Percentiles rank a stretch among this genome's conserved stretches.
phyloP scores from a whole-genome alignment of 805 yeast genomes.

The Barnettozyma sp. region DNA sequence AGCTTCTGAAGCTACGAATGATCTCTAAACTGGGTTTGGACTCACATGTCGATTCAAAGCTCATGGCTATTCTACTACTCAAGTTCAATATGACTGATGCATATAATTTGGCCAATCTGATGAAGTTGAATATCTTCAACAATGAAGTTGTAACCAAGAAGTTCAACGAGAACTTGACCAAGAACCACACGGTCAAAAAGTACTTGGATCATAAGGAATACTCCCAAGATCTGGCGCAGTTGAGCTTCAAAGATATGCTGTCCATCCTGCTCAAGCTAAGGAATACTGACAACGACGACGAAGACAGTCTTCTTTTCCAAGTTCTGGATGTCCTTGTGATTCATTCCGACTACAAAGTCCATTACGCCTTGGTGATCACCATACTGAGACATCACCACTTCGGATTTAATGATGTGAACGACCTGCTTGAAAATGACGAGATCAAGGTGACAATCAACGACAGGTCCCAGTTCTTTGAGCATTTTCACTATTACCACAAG shows the following conservation, averaged over 20 bases:
- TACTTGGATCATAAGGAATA: slow-evolving; percentile 10
- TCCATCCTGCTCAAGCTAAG: slow-evolving; percentile 9
- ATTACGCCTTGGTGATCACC: slow-evolving; percentile 34
- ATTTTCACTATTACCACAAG: slow-evolving; percentile 16
- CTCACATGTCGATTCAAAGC: slow-evolving; percentile 28
- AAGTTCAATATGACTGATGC: slow-evolving; percentile 20
- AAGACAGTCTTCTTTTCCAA: slow-evolving; percentile 14
- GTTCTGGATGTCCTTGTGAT: slow-evolving; percentile 18
- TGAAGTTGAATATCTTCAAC: slow-evolving; percentile 15
- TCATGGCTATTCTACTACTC: slow-evolving; percentile 23
- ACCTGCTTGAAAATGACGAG: slow-evolving; percentile 14
- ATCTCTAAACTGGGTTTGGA: slow-evolving; percentile 31
- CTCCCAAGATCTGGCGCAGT: slow-evolving; percentile 7
- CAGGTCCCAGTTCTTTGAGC: slow-evolving; percentile 18
- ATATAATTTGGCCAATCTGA: slow-evolving; percentile 16
- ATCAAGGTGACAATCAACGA: slow-evolving; percentile 13
- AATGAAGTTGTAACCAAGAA: slow-evolving; percentile 12
- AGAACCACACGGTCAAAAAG: slow-evolving; percentile 12
- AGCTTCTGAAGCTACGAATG: slow-evolving; percentile 29
- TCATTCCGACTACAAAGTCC: slow-evolving; percentile 30
- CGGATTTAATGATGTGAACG: slow-evolving; percentile 36
- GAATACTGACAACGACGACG: slow-evolving; percentile 6
- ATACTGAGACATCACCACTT: slow-evolving; percentile 43
- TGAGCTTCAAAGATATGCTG: slow-evolving; percentile 9
- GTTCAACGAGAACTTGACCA: slow-evolving; percentile 16